Evolutionary conservation across 2,329 filamentous ascomycete species (phyloP), one percentile per base, ranked within the genome.

Genomic region (Aspergillus chevalieri): DNA sequence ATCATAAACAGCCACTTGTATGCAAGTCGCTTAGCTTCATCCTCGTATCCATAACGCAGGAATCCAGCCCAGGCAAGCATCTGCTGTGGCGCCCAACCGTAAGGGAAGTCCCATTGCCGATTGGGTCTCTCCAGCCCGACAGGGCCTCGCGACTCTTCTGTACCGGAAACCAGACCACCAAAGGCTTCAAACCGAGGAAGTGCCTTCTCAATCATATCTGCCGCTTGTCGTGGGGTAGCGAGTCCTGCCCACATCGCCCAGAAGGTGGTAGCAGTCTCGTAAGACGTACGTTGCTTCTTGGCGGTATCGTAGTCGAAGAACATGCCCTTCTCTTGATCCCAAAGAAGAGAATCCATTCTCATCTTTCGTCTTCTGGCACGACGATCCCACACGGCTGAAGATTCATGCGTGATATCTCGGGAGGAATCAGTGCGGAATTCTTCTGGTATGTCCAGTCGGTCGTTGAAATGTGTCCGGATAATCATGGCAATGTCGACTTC

Each of bases 1-100:
- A 96, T 90, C 92, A 97, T 97, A 68, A 91, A 95, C 47, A 96
- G 74, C 93, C 93, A 98, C 70, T 93, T 90, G 72, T 98, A 98
- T 0, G 89, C 87, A 56, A 98, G 73, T 30, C 90, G 79, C 72
- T 95, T 87, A 1, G 90, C 90, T 53, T 96, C 91, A 21, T 92
- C 87, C 24, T 86, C 84, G 66, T 95, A 97, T 48, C 91, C 90
- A 65, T 97, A 98, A 15, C 91, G 85, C 62, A 90, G 81, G 51
- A 98, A 76, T 2, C 91, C 93, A 1, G 89, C 91, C 93, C 93
- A 98, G 1, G 93, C 92, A 39, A 98, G 82, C 74, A 98, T 97
- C 75, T 98, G 93, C 76, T 98, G 93, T 28, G 93, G 93, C 48
- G 93, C 93, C 93, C 93, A 98, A 52, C 93, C 93, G 65, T 93